Base-by-base conservation (phyloP, 1,284 basidiomycete genomes). In the Earliella scabrosa region DNA sequence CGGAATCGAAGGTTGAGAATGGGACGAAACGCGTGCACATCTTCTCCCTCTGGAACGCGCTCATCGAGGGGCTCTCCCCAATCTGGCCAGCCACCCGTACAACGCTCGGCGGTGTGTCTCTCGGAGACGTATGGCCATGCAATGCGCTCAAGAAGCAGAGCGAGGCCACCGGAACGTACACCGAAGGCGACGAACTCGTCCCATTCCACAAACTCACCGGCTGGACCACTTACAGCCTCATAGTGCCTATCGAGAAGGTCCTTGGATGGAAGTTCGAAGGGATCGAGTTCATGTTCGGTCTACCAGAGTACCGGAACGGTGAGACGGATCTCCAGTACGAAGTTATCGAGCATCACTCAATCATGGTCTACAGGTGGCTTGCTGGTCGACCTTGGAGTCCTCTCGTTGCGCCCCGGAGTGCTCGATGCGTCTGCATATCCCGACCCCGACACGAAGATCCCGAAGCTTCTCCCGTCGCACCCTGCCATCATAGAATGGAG, bases 201-300 rank as follows among this genome's bases (percentile, higher is more conserved):
- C 92, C 94, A 0, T 98, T 98, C 79, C 96, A 98, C 77, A 98
- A 98, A 71, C 81, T 98, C 45, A 93, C 92, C 0, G 92, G 93
- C 61, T 98, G 97, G 96, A 82, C 92, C 55, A 89, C 91, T 14
- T 97, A 97, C 73, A 92, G 88, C 58, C 79, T 97, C 16, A 78
- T 96, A 29, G 93, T 96, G 68, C 88, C 91, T 7, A 83, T 97
- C 43, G 82, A 94, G 71, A 85, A 81, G 59, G 76, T 88, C 1
- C 78, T 95, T 3, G 80, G 82, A 1, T 98, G 95, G 94, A 76
- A 77, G 46, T 85, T 92, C 46, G 83, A 85, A 7, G 93, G 86
- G 2, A 73, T 83, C 43, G 90, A 93, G 66, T 81, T 88, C 63
- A 82, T 92, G 80, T 95, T 93, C 0, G 93, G 93, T 0, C 75